Conservation (phyloP, 805 yeast genomes). For the Teunomyces lycoperdinae region DNA sequence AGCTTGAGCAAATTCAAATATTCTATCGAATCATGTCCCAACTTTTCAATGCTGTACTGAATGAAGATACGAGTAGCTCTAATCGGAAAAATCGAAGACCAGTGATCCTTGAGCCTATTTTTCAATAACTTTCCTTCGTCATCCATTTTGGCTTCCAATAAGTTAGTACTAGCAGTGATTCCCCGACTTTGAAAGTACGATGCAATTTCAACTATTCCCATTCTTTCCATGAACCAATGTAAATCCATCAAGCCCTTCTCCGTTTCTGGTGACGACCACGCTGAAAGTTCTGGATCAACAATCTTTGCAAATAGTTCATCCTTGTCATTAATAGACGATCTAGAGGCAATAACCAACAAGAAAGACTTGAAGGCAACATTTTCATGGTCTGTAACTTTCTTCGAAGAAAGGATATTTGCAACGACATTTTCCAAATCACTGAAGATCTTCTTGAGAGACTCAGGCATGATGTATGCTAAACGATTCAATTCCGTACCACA, state of each 20-base stretch:
- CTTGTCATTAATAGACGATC: constrained; percentile 72
- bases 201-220: constrained; percentile 92
- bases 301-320: constrained; percentile 77
- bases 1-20: constrained; percentile 64
- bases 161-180: constrained; percentile 71
- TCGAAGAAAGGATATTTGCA: constrained; percentile 60
- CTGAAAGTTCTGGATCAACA: constrained; percentile 88
- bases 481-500: constrained; percentile 95
- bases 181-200: constrained; percentile 82
- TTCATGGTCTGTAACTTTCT: constrained; percentile 83
- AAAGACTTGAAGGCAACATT: constrained; percentile 92
- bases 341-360: constrained; percentile 83
- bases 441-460: constrained; percentile 74
- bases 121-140: constrained; percentile 79
- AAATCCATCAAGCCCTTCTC: constrained; percentile 85
- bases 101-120: constrained; percentile 76
- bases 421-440: constrained; percentile 82
- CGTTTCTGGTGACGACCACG: constrained; percentile 92
- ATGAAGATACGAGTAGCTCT: constrained; percentile 93
- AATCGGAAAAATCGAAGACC: constrained; percentile 94
- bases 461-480: constrained; percentile 93
- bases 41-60: constrained; percentile 91
- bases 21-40: constrained; percentile 75
- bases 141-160: constrained; percentile 82
- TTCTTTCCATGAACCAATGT: constrained; percentile 97